A percentile compares a stretch with the other conserved stretches of the same genome.
These are phyloP conservation scores for Psilocybe tampanensis DNA, from an alignment of 768 basidiomycete species.

Conservation along the genomic window DNA sequence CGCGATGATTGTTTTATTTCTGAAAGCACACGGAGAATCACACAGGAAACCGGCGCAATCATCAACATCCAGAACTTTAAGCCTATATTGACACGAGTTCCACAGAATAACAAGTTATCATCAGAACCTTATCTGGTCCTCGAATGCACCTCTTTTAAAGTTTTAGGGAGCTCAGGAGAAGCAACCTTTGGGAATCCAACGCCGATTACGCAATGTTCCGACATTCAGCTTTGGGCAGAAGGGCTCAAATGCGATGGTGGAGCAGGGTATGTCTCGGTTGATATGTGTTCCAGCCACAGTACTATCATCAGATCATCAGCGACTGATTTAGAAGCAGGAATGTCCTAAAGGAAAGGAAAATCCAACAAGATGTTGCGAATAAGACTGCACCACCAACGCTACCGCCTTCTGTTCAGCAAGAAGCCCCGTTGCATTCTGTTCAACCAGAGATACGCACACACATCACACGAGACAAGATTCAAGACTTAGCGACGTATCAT, in stretches of 20 bases:
- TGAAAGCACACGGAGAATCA: constrained; percentile 33
- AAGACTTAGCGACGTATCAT: constrained; percentile 15
- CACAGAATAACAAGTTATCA: constrained; percentile 46
- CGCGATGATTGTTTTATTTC: background rate
- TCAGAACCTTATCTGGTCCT: constrained; percentile 47
- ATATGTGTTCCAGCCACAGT: background rate
- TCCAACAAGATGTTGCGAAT: background rate
- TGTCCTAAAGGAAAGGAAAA: constrained; percentile 21
- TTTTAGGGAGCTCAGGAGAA: constrained; percentile 47
- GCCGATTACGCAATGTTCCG: constrained; percentile 41
- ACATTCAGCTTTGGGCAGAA: constrained; percentile 53
- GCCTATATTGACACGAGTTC: constrained; percentile 55
- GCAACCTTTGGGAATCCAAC: constrained; percentile 53
- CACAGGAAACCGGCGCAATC: constrained; percentile 47
- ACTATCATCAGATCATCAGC: constrained; percentile 23
- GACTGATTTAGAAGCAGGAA: constrained; percentile 41
- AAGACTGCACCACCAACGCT: background rate
- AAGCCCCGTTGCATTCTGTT: background rate
- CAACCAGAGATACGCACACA: background rate
- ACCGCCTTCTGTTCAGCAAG: background rate
- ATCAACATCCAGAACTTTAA: constrained; percentile 52
- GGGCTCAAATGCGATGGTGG: constrained; percentile 61
- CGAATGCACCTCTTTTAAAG: constrained; percentile 47
- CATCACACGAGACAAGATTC: constrained; percentile 3
- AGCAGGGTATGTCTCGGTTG: constrained; percentile 51